phyloP scores from a whole-genome alignment of 1,139 yeast species.

The Lodderomyces parapsilosis region DNA sequence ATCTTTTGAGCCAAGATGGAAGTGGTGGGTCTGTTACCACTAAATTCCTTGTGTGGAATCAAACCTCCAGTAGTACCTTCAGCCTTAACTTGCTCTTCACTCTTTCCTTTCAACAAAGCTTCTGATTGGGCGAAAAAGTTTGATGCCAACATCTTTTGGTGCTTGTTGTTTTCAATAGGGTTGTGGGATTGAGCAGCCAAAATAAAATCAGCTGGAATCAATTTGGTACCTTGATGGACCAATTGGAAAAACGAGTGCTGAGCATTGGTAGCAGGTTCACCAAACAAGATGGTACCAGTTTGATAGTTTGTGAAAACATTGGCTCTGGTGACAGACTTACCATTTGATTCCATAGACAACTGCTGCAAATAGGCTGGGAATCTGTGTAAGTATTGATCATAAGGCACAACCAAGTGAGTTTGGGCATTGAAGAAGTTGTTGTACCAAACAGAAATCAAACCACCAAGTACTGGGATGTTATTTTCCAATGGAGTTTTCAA shows the following conservation, averaged over 20 bases:
- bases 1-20: slow-evolving; percentile 93
- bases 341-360: slow-evolving; percentile 98
- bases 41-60: slow-evolving; percentile 93
- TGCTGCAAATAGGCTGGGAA: slow-evolving; percentile 99
- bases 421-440: slow-evolving; percentile 97
- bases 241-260: slow-evolving; percentile 99
- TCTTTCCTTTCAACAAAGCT: slow-evolving; percentile 96
- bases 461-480: slow-evolving; percentile 92
- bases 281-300: slow-evolving; percentile 92
- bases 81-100: slow-evolving; percentile 75
- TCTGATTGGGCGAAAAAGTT: slow-evolving; percentile 98
- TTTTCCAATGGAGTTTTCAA: slow-evolving; percentile 77
- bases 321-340: slow-evolving; percentile 94
- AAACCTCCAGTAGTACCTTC: slow-evolving; percentile 88
- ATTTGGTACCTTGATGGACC: slow-evolving; percentile 97
- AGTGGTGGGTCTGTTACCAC: slow-evolving; percentile 99
- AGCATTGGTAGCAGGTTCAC: slow-evolving; percentile 98
- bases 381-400: slow-evolving; percentile 97
- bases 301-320: slow-evolving; percentile 89
- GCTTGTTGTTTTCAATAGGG: slow-evolving; percentile 91
- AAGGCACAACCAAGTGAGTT: slow-evolving; percentile 97
- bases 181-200: slow-evolving; percentile 97
- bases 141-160: slow-evolving; percentile 96
- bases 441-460: slow-evolving; percentile 93
- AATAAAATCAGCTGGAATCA: slow-evolving; percentile 95